A percentile compares a stretch with the other conserved stretches of the same genome.
phyloP scores from a whole-genome alignment of 768 basidiomycete species.

The Tephrocybe rancida region DNA sequence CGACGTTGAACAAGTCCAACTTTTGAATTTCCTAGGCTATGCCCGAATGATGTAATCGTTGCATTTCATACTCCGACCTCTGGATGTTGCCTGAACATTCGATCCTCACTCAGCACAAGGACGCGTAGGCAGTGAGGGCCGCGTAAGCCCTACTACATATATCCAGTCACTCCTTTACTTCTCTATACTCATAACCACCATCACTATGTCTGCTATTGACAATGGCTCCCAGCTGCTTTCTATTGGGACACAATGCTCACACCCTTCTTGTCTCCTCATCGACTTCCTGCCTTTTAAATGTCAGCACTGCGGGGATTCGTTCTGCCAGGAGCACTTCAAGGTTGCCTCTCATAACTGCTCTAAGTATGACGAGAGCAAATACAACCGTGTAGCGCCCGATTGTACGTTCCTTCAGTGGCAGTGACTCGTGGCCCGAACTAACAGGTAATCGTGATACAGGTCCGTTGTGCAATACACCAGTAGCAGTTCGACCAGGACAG shows the following conservation, averaged over 20 bases:
- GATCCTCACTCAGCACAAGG: neutral
- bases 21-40: too few relatives aligned
- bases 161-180: slow-evolving; percentile 8
- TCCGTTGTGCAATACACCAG: slow-evolving; percentile 75
- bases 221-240: slow-evolving; percentile 61
- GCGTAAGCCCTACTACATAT: slow-evolving; percentile 20
- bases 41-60: too few relatives aligned
- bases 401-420: slow-evolving; percentile 44
- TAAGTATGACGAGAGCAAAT: slow-evolving; percentile 69
- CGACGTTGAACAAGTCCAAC: too few relatives aligned
- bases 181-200: slow-evolving; percentile 10
- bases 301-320: slow-evolving; percentile 70
- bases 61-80: too few relatives aligned
- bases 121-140: slow-evolving; percentile 20
- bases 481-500: slow-evolving; percentile 74
- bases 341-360: slow-evolving; percentile 68
- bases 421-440: neutral
- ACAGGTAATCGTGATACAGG: slow-evolving; percentile 37
- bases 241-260: slow-evolving; percentile 74
- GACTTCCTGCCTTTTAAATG: slow-evolving; percentile 90
- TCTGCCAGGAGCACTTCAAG: slow-evolving; percentile 81
- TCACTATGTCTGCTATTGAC: slow-evolving; percentile 28
- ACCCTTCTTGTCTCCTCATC: slow-evolving; percentile 64
- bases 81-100: slow-evolving; percentile 5
- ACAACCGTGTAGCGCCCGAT: slow-evolving; percentile 75